phyloP scores from a whole-genome alignment of 768 basidiomycete genomes.

The Panellus pusillus region DNA sequence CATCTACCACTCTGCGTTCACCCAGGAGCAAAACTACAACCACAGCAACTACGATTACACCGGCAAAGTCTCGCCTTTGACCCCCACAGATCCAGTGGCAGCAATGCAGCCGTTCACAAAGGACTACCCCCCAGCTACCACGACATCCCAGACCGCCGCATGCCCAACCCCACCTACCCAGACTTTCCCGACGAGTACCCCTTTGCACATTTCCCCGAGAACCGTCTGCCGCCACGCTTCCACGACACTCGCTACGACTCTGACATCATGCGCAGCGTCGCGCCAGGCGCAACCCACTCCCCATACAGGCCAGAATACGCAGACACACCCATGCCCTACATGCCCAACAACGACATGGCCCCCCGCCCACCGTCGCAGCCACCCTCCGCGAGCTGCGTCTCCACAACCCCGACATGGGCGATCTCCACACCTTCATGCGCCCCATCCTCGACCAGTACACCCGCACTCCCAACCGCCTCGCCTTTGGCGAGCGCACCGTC shows the following conservation, averaged over 20 bases:
- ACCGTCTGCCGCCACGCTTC: conserved; percentile 54
- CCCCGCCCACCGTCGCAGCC: conserved; percentile 60
- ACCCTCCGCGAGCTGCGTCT: conserved; percentile 66
- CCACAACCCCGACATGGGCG: conserved; percentile 58
- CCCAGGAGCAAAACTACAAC: conserved; percentile 49
- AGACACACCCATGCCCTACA: conserved; percentile 56
- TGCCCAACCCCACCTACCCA: conserved; percentile 52
- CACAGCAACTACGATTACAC: too few species aligned
- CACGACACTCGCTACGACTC: conserved; percentile 47
- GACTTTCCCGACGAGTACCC: conserved; percentile 59
- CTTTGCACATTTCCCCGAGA: conserved; percentile 51
- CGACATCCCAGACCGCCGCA: conserved; percentile 63
- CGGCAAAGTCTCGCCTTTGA: conserved; percentile 76
- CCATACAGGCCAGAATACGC: conserved; percentile 56
- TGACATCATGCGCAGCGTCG: conserved; percentile 66
- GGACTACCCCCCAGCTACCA: conserved; percentile 61
- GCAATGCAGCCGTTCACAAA: conserved; percentile 62
- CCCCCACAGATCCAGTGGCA: conserved; percentile 64
- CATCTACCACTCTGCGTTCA: conserved; percentile 62
- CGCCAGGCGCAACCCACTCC: conserved; percentile 68
- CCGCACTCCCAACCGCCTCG: conserved; percentile 79
- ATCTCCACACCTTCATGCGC: conserved; percentile 82
- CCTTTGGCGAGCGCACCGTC: conserved; percentile 89
- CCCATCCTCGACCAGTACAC: conserved; percentile 79
- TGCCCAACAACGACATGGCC: conserved; percentile 54